Evolutionary conservation across 139 green algal genomes (phyloP).

Genomic region (Chlorella sp.): DNA sequence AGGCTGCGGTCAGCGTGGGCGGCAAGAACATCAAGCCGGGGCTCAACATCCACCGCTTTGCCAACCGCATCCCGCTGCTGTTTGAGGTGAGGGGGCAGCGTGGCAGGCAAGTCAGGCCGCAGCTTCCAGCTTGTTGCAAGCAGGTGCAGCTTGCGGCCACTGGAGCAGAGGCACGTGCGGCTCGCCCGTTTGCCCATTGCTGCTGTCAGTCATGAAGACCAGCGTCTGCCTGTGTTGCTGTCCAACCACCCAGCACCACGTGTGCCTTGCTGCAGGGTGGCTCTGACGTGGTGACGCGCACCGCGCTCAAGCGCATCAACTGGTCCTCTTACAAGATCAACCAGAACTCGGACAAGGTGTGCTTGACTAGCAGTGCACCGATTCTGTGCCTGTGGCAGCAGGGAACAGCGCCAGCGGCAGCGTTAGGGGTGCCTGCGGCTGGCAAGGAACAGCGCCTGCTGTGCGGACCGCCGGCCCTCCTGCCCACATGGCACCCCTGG

Average conservation of each 20-base stretch:
- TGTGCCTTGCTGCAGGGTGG: slow-evolving; percentile 53
- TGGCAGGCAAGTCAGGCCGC: too few species aligned
- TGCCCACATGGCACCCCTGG: too few species aligned
- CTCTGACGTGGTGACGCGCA: slow-evolving; percentile 93
- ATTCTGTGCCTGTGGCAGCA: background rate
- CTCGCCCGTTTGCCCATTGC: too few species aligned
- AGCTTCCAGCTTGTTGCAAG: too few species aligned
- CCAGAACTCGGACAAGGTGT: slow-evolving; percentile 81
- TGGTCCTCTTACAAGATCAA: slow-evolving; percentile 98
- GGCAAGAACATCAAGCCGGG: slow-evolving; percentile 87
- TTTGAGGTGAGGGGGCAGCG: slow-evolving; percentile 78
- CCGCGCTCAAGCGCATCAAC: slow-evolving; percentile 91
- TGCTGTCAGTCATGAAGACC: too few species aligned
- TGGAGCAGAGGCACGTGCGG: too few species aligned
- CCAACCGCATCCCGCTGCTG: slow-evolving; percentile 97
- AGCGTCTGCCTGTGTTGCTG: too few species aligned
- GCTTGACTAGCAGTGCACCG: background rate
- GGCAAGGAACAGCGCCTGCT: too few species aligned
- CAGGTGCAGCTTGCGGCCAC: too few species aligned
- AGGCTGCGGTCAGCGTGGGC: slow-evolving; percentile 92
- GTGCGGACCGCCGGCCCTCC: too few species aligned
- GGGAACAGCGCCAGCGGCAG: background rate
- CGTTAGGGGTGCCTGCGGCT: too few species aligned
- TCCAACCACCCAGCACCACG: too few species aligned
- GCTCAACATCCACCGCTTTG: slow-evolving; percentile 95